Base-by-base conservation (phyloP, 2,329 filamentous ascomycete genomes). In the Chaetomium sp. region DNA sequence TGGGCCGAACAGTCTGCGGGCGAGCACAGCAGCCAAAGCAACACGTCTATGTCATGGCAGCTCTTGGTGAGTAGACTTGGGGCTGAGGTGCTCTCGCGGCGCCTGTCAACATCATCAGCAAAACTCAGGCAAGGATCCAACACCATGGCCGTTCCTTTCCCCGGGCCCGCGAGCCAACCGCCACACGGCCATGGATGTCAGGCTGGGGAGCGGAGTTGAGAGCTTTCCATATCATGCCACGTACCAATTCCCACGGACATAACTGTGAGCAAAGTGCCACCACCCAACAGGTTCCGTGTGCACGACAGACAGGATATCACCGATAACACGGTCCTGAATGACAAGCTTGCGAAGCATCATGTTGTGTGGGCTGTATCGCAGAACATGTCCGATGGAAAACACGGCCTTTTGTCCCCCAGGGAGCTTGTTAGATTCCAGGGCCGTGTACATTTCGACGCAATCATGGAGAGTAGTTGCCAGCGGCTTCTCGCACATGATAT, bases 401-500 rank as follows among this genome's bases (percentile, higher is more conserved):
- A 98, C 82, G 54, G 78, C 80, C 50, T 29, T 65, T 47, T 73
- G 67, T 31, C 72, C 57, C 35, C 69, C 73, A 23, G 67, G 65
- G 29, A 67, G 50, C 60, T 74, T 78, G 64, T 78, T 72, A 64
- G 72, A 70, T 64, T 77, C 74, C 68, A 91, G 74, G 1, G 87
- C 83, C 57, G 78, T 78, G 75, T 87, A 92, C 72, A 96, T 94
- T 51, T 81, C 82, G 42, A 97, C 79, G 74, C 93, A 97, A 71
- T 95, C 92, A 21, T 83, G 76, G 31, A 98, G 79, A 0, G 86
- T 90, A 25, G 92, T 92, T 0, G 93, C 92, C 61, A 99, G 79
- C 2, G 95, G 95, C 78, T 99, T 99, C 81, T 99, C 95, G 75
- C 93, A 96, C 82, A 97, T 91, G 68, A 98, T 87, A 75, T 97